Evolutionary conservation across 2,329 filamentous ascomycete genomes (phyloP), one percentile per base, ranked within the genome.

Genomic region (Stagonosporopsis chrysanthemi): DNA sequence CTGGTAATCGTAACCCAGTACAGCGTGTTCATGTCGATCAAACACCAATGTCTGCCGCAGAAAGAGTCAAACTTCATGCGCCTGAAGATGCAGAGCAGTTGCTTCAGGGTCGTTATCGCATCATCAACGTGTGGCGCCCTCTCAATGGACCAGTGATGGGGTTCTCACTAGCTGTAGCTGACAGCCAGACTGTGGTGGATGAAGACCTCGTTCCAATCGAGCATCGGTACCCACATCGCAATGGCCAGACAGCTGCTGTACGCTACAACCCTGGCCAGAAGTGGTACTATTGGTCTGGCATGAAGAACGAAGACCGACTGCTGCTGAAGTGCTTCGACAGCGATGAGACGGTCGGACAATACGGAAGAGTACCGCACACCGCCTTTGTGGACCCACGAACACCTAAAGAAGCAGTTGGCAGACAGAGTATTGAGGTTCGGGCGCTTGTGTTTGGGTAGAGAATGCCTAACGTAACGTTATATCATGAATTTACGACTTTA

Each of bases 381-480:
- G 75, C 76, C 0, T 97, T 97, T 76, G 80, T 83, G 36, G 90
- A 97, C 73, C 88, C 90, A 2, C 80, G 88, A 58, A 91, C 90
- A 1, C 84, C 87, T 2, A 78, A 82, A 17, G 89, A 88, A 42
- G 91, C 90, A 4, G 86, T 87, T 62, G 85, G 84, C 0, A 83
- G 92, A 63, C 90, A 96, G 81, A 96, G 92, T 73, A 96, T 97
- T 72, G 93, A 97, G 77, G 90, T 97, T 15, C 84, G 93, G 66
- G 88, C 90, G 33, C 80, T 97, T 75, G 90, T 97, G 0, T 96
- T 97, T 82, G 90, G 89, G 39, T 56, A 43, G 24, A 47, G 42
- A 29, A 47, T 52, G 22, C 31, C 29, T 22, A 22, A 29, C n/a
- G 45, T 31, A 42, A 17, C 26, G 6, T 43, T 8, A 31, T 41